Base-by-base conservation (phyloP, 257 asterid species). In the Perilla frutescens region DNA sequence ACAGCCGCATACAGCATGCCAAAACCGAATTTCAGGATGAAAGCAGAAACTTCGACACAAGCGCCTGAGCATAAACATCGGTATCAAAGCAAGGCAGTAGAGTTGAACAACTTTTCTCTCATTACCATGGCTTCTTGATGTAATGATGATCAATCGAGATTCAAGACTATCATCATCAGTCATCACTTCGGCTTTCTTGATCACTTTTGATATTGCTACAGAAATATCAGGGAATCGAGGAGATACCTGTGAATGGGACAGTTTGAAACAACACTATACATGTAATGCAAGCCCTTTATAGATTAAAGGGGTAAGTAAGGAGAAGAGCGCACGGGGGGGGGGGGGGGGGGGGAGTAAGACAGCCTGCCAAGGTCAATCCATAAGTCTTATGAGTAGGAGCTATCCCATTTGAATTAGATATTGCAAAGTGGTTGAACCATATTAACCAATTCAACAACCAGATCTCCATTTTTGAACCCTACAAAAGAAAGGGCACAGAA, bases 291-390 rank as follows among this genome's bases (percentile, higher is more conserved):
- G 40, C 43, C 9, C 12, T 41, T 51, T 20, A 6, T 31, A 47
- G 39, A 56, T 6, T 4, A 13, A 45, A 47, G 26, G 26, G 26
- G 26, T 5, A 12, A 26, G 8, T 5, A 32, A 74, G 9, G 8
- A 26, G n/a, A 10, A 7, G 47, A 3, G 8, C 1, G 31, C n/a
- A n/a, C n/a, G 55, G 6, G 40, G 55, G 7, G n/a, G 11, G 4
- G 14, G 6, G 20, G 0, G 2, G 50, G 49, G 3, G 5, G 47
- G 8, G 36, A 31, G 43, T 58, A 56, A 57, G 71, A 70, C 81
- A 41, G 12, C 15, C 15, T 77, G 83, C 87, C 79, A 80, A 73
- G 57, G 84, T 79, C 13, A 82, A 80, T 32, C 87, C 86, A 40
- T 48, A 82, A 1, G 79, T 71, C 26, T 20, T 20, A 20, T 20